Conservation (phyloP, 306 rosid species). For the Glycine tomentella region DNA sequence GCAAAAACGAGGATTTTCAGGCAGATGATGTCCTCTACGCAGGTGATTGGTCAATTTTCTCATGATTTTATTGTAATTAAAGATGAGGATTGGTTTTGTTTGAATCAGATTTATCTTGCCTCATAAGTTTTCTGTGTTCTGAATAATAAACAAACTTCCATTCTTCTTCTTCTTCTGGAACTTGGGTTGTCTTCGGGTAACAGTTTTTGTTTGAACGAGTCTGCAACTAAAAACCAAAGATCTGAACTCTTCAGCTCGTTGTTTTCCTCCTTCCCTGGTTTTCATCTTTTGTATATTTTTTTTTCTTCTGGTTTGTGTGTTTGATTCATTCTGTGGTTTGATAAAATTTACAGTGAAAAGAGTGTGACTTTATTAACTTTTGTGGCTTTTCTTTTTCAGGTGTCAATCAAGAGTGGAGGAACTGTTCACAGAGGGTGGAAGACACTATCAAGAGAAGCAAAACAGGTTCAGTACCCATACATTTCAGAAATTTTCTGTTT, state of each 20-base stretch:
- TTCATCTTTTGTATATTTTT: constrained; percentile 8
- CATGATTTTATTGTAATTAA: constrained; percentile 49
- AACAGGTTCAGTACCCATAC: constrained; percentile 82
- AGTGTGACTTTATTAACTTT: constrained; percentile 73
- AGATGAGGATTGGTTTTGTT: constrained; percentile 28
- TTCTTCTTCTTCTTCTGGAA: constrained; percentile 40
- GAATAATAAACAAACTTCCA: constrained; percentile 22
- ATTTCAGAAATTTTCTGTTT: constrained; percentile 45
- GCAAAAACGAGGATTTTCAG: constrained; percentile 87
- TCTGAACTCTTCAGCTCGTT: constrained; percentile 56
- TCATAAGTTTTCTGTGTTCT: constrained; percentile 25
- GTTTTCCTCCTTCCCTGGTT: constrained; percentile 51
- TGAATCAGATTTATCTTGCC: constrained; percentile 35
- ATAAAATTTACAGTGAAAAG: constrained; percentile 61
- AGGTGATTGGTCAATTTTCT: constrained; percentile 63
- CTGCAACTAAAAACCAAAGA: constrained; percentile 56
- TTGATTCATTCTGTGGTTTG: constrained; percentile 53
- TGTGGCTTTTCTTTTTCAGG: constrained; percentile 74
- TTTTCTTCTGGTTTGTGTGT: constrained; percentile 6
- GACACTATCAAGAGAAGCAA: constrained; percentile 92
- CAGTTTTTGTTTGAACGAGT: constrained; percentile 42
- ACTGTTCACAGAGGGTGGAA: constrained; percentile 75
- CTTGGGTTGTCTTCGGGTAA: constrained; percentile 39
- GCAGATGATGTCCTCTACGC: constrained; percentile 77
- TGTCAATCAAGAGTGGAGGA: constrained; percentile 92